phyloP scores from a whole-genome alignment of 345 rosid genomes.

The Dipteronia dyeriana region DNA sequence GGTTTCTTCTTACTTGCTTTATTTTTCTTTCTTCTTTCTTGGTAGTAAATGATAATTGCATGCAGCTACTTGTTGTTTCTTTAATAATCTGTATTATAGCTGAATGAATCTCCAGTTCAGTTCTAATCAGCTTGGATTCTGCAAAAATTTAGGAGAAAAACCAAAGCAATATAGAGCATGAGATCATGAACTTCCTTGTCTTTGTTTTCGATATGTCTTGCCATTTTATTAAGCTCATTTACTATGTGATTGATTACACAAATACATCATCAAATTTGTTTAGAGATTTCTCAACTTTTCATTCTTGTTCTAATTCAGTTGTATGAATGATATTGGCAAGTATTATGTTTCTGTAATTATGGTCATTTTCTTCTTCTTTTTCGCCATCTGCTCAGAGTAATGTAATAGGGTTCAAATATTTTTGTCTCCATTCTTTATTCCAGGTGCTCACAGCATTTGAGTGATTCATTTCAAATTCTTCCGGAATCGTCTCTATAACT shows the following conservation, averaged over 20 bases:
- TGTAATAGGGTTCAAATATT: too few relatives aligned
- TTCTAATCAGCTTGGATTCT: too few relatives aligned
- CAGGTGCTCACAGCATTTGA: constrained; percentile 65
- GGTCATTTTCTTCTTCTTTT: neutral
- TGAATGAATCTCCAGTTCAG: too few relatives aligned
- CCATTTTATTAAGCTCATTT: neutral
- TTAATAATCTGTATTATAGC: too few relatives aligned
- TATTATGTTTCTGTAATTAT: neutral
- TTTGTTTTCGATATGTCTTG: neutral
- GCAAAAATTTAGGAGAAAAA: too few relatives aligned
- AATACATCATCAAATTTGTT: neutral
- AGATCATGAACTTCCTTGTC: too few relatives aligned
- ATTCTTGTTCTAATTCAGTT: neutral
- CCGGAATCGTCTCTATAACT: constrained; percentile 49
- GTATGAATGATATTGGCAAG: neutral
- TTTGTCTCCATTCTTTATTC: neutral
- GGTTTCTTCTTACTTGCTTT: too few relatives aligned
- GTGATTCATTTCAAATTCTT: constrained; percentile 53
- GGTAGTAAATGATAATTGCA: too few relatives aligned
- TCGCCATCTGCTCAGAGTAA: too few relatives aligned
- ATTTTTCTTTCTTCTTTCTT: too few relatives aligned
- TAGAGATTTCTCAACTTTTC: neutral
- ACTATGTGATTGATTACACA: neutral
- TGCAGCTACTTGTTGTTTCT: too few relatives aligned
- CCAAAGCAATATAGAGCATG: too few relatives aligned